Base-by-base conservation (phyloP, 129 eudicot species). In the Pulicaria dysenterica region DNA sequence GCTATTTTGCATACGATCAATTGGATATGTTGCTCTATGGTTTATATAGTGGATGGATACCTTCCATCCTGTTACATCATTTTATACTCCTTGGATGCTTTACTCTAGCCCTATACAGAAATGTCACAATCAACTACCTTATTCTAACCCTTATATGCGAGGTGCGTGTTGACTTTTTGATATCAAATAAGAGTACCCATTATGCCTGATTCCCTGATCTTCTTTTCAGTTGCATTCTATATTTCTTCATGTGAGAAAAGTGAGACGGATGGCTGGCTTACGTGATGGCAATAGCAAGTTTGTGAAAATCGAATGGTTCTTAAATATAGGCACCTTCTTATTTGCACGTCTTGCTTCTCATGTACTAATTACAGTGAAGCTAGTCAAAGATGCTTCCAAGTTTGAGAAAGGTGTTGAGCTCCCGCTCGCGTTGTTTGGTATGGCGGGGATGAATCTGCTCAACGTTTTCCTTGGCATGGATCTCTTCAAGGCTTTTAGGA, bases 1-100 rank as follows among this genome's bases (percentile, higher is more conserved):
- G 97, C 64, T 94, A 94, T 71, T 90, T 94, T 76, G 96, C 98
- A 0, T 94, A 94, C 58, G 97, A 94, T 86, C 99, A 94, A 41
- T 83, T 67, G 89, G 99, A 94, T 78, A 94, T 94, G 96, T 50
- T 94, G 82, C 58, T 79, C 1, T 81, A 90, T 70, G 86, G 96
- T 12, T 76, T 90, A 46, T 88, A 87, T 78, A 90, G 89, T 41
- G 95, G 95, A 14, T 74, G 72, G 86, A 80, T 88, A 67, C 97
- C 97, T 12, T 88, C 99, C 54, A 84, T 90, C 73, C 84, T 94
- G 37, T 60, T 85, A 79, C 99, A 94, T 79, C 99, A 90, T 78
- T 79, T 90, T 17, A 60, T 94, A 12, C 97, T 94, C 69, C 99
- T 94, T 17, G 80, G 92, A 62, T 94, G 99, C 88, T 94, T 94